These are phyloP conservation scores for Penicillium maclennaniae DNA, from an alignment of 495 filamentous ascomycete genomes.

Conservation along the genomic window DNA sequence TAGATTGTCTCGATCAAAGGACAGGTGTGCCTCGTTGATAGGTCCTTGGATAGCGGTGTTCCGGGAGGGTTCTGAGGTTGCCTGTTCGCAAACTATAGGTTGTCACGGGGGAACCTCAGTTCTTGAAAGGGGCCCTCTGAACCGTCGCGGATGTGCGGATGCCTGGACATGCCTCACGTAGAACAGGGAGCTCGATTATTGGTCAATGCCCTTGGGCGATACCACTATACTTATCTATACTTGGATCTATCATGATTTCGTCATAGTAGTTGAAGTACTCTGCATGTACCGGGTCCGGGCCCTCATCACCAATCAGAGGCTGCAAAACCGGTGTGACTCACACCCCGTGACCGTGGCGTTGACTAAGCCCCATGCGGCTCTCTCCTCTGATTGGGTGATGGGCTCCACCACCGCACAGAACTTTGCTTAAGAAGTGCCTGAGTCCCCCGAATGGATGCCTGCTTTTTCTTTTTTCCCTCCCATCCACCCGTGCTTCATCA, in stretches of 20 bases:
- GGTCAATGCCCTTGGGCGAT: slow-evolving; percentile 11
- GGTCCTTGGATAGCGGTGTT: not conserved
- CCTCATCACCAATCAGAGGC: slow-evolving; percentile 23
- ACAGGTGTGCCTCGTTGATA: not conserved
- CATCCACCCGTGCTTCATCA: slow-evolving; percentile 9
- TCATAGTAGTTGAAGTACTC: not conserved
- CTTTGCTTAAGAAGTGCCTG: slow-evolving; percentile 41
- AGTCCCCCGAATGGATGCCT: slow-evolving; percentile 36
- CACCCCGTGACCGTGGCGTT: slow-evolving; percentile 32
- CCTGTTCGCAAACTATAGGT: not conserved
- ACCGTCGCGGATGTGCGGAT: not conserved
- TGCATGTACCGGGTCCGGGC: slow-evolving; percentile 1
- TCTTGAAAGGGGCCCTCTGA: not conserved
- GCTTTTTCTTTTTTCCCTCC: slow-evolving; percentile 23
- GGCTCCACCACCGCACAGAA: slow-evolving; percentile 20
- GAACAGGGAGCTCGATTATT: not conserved
- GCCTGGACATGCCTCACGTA: not conserved
- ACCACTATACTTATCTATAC: not conserved
- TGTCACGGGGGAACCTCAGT: not conserved
- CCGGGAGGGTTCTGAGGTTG: not conserved
- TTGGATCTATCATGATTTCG: not conserved
- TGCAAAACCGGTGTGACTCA: slow-evolving; percentile 32
- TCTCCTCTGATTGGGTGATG: slow-evolving; percentile 17
- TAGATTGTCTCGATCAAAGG: not conserved
- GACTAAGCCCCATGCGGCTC: slow-evolving; percentile 20